Evolutionary conservation across 805 yeast genomes (phyloP).

Genomic region (Wickerhamomyces tratensis): DNA sequence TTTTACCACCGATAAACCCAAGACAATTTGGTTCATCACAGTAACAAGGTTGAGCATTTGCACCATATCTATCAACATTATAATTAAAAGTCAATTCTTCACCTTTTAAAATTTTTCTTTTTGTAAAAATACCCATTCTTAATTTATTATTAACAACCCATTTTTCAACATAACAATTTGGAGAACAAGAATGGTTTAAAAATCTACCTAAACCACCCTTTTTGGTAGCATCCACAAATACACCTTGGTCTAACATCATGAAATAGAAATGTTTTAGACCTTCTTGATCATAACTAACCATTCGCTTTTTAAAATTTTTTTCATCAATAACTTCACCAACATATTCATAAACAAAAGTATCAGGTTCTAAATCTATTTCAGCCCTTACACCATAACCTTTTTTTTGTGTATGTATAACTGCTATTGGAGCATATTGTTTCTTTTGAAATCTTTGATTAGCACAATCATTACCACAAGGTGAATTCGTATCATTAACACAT

Average conservation of each 20-base stretch:
- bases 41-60: slow-evolving; percentile 86
- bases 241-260: slow-evolving; percentile 91
- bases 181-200: slow-evolving; percentile 91
- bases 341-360: slow-evolving; percentile 81
- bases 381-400: slow-evolving; percentile 92
- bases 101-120: slow-evolving; percentile 57
- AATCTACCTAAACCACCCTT: slow-evolving; percentile 86
- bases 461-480: slow-evolving; percentile 68
- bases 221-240: slow-evolving; percentile 89
- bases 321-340: slow-evolving; percentile 92
- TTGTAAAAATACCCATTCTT: slow-evolving; percentile 92
- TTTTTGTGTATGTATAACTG: slow-evolving; percentile 70
- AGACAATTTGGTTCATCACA: slow-evolving; percentile 91
- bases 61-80: slow-evolving; percentile 94
- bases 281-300: slow-evolving; percentile 61
- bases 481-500: slow-evolving; percentile 62
- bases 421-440: slow-evolving; percentile 61
- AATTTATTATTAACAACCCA: slow-evolving; percentile 92
- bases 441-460: slow-evolving; percentile 84
- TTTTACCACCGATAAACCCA: slow-evolving; percentile 92
- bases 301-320: slow-evolving; percentile 59
- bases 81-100: slow-evolving; percentile 82
- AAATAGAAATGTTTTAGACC: slow-evolving; percentile 80
- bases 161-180: slow-evolving; percentile 91
- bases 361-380: slow-evolving; percentile 41